phyloP scores from a whole-genome alignment of 2,329 filamentous ascomycete species.

The Fusarium sp. region DNA sequence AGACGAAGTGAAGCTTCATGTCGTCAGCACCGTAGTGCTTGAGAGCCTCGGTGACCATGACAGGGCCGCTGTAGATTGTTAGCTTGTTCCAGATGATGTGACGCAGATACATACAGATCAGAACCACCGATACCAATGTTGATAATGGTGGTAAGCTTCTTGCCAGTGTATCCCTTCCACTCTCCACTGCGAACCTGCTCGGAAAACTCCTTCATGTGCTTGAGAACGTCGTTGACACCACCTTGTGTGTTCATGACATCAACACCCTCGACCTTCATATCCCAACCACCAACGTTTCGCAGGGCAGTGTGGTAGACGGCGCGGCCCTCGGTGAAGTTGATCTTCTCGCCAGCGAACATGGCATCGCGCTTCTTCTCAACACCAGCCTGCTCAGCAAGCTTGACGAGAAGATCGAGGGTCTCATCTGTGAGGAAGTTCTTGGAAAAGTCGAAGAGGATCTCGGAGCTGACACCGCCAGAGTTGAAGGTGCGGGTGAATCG shows the following conservation, averaged over 20 bases:
- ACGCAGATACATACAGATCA: slow-evolving; percentile 80
- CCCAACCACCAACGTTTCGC: slow-evolving; percentile 87
- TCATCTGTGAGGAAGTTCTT: slow-evolving; percentile 99
- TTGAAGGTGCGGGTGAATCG: slow-evolving; percentile 90
- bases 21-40: slow-evolving; percentile 91
- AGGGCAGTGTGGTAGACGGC: slow-evolving; percentile 96
- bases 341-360: slow-evolving; percentile 98
- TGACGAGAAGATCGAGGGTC: slow-evolving; percentile 85
- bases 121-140: slow-evolving; percentile 99
- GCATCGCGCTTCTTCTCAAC: slow-evolving; percentile 94
- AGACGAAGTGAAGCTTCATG: slow-evolving; percentile 96
- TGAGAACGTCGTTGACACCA: slow-evolving; percentile 88
- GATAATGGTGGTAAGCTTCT: slow-evolving; percentile 95
- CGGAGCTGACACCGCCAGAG: slow-evolving; percentile 83
- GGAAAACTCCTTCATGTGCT: slow-evolving; percentile 99
- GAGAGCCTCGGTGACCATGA: slow-evolving; percentile 98
- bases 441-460: slow-evolving; percentile 98
- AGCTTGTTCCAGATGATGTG: slow-evolving; percentile 13
- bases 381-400: slow-evolving; percentile 91
- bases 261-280: slow-evolving; percentile 86
- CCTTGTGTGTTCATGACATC: slow-evolving; percentile 92
- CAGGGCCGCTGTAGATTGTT: slow-evolving; percentile 76
- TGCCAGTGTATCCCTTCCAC: slow-evolving; percentile 98
- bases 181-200: slow-evolving; percentile 93
- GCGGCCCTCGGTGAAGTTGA: slow-evolving; percentile 98